Conservation (phyloP, 164 flowering plant species). For the Chimonanthus praecox region DNA sequence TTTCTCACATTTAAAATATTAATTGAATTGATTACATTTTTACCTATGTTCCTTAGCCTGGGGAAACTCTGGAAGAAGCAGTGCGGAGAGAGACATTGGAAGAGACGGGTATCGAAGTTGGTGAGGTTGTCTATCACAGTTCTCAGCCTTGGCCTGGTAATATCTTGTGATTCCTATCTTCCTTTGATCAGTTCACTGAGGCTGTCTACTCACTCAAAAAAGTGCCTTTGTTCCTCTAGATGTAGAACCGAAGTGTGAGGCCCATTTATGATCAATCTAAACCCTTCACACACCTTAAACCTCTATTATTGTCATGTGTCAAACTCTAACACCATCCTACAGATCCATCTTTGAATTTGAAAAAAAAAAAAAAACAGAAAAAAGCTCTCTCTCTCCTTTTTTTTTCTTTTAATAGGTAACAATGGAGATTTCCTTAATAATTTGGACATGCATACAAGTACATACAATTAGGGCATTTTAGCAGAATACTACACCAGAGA, state of each 20-base stretch:
- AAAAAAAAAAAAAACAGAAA: no score
- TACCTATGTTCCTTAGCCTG: slow-evolving; percentile 55
- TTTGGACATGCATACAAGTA: no score
- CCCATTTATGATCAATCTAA: not conserved
- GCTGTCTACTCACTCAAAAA: not conserved
- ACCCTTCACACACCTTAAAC: not conserved
- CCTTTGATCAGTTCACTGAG: no score
- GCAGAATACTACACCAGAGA: no score
- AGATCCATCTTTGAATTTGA: no score
- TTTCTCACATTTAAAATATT: not conserved
- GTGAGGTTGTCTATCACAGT: slow-evolving; percentile 86
- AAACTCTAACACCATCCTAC: no score
- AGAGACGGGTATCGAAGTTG: slow-evolving; percentile 97
- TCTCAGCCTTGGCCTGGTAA: slow-evolving; percentile 99
- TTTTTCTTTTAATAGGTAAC: no score
- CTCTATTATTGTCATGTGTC: no score
- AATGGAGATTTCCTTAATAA: no score
- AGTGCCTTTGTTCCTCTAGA: not conserved
- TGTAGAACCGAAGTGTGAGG: not conserved
- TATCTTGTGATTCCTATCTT: slow-evolving; percentile 7
- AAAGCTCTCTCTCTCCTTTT: no score
- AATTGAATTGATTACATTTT: not conserved
- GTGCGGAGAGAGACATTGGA: slow-evolving; percentile 97
- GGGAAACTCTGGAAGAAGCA: slow-evolving; percentile 98
- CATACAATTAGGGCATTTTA: no score